Percentiles rank a stretch among this genome's conserved stretches.
phyloP scores from a whole-genome alignment of 805 yeast genomes.

The Candida nanaspora region DNA sequence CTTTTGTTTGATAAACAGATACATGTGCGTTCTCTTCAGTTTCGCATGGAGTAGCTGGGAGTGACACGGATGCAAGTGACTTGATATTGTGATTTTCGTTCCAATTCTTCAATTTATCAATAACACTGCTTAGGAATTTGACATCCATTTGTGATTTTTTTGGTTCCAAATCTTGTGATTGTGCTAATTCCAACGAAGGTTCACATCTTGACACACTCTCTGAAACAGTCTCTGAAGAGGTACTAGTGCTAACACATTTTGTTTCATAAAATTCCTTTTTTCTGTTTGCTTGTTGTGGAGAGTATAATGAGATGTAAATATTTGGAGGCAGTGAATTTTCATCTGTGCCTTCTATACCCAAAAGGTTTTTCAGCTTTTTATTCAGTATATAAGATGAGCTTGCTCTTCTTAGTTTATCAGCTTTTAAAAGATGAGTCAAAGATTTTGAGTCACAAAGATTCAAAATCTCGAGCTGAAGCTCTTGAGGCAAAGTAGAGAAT shows the following conservation, averaged over 20 bases:
- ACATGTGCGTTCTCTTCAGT: too few relatives aligned
- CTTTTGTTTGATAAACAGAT: not conserved
- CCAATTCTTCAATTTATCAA: conserved; percentile 5
- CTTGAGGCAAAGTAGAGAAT: conserved; percentile 11
- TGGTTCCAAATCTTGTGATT: not conserved
- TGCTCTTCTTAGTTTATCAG: conserved; percentile 4
- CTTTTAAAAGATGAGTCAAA: conserved; percentile 5
- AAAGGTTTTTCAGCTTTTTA: conserved; percentile 2
- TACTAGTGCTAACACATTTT: conserved; percentile 9
- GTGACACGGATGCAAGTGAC: not conserved
- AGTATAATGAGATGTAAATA: conserved; percentile 16
- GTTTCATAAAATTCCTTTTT: conserved; percentile 18
- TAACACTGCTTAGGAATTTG: conserved; percentile 5
- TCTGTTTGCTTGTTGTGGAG: conserved; percentile 19
- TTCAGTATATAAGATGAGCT: conserved; percentile 5
- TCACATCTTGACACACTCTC: not conserved
- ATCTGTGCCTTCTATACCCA: too few relatives aligned
- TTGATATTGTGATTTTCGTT: not conserved
- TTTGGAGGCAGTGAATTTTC: conserved; percentile 1
- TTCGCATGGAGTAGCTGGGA: not conserved
- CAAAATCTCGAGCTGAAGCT: conserved; percentile 15
- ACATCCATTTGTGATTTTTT: not conserved
- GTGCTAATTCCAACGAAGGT: not conserved
- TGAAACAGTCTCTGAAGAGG: not conserved
- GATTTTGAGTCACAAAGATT: conserved; percentile 7